These are phyloP conservation scores for Chernovozyma aurita DNA, from an alignment of 1,139 yeast species.

Conservation along the genomic window DNA sequence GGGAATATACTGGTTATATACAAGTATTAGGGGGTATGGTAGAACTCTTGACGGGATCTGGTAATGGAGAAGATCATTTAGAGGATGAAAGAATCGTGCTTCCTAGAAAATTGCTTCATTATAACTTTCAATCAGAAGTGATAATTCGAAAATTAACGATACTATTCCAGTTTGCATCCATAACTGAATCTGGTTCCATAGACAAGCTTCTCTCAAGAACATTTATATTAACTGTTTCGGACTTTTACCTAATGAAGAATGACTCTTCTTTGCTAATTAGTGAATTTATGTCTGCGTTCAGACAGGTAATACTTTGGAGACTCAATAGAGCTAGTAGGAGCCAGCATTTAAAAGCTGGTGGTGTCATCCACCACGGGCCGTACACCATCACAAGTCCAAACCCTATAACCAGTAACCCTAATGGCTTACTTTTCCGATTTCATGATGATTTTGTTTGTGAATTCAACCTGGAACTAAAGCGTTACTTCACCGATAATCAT, in stretches of 20 bases:
- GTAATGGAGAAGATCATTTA: no score
- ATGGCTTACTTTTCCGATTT: no score
- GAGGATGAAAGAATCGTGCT: no score
- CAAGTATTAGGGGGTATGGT: background rate
- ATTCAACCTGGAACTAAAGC: background rate
- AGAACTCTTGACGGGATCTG: background rate
- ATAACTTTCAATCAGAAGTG: background rate
- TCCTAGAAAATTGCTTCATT: conserved; percentile 2
- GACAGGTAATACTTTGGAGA: no score
- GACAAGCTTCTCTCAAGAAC: background rate
- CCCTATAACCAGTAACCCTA: no score
- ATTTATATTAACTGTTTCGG: background rate
- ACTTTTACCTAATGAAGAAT: background rate
- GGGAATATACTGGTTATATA: background rate
- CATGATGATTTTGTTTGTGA: background rate
- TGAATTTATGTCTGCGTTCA: background rate
- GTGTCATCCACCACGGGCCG: no score
- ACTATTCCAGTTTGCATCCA: background rate
- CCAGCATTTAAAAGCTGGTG: no score
- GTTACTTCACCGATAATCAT: background rate
- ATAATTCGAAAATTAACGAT: background rate
- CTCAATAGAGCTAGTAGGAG: no score
- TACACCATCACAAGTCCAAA: no score
- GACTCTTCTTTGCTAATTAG: background rate
- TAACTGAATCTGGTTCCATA: no score